Evolutionary conservation across 2,329 filamentous ascomycete species (phyloP).

Genomic region (Beauveria sp.): DNA sequence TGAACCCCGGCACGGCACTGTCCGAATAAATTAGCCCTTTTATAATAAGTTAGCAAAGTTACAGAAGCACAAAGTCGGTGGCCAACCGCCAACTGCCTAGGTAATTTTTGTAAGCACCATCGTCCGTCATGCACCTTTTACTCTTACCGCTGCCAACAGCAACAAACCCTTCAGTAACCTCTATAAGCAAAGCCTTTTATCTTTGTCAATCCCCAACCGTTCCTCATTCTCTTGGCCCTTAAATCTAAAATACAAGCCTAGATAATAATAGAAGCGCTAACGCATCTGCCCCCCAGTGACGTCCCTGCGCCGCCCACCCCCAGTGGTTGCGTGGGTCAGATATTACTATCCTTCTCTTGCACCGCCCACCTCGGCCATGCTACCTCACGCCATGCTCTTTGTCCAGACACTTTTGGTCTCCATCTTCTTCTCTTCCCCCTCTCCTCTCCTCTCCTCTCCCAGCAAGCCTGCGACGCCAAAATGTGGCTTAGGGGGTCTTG

Average conservation of each 20-base stretch:
- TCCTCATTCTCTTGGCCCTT: not conserved
- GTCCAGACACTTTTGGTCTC: not conserved
- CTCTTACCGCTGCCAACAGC: not conserved
- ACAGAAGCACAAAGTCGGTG: no score
- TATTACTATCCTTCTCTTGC: constrained; percentile 5
- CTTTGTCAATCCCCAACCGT: not conserved
- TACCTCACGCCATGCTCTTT: not conserved
- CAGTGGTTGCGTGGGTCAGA: not conserved
- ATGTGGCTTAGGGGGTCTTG: not conserved
- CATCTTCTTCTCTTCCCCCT: not conserved
- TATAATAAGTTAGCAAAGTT: no score
- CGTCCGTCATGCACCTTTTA: no score
- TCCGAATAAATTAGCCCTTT: not conserved
- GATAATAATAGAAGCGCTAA: constrained; percentile 5
- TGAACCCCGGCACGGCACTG: not conserved
- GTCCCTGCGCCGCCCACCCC: not conserved
- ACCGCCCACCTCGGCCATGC: constrained; percentile 1
- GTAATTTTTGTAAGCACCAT: no score
- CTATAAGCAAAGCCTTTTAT: not conserved
- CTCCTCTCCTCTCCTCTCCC: not conserved
- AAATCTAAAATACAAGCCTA: not conserved
- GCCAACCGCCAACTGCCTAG: no score
- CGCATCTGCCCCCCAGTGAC: no score
- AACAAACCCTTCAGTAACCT: not conserved
- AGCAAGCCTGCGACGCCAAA: not conserved